phyloP scores from a whole-genome alignment of 2,329 filamentous ascomycete species.

The Emericellopsis cladophorae region DNA sequence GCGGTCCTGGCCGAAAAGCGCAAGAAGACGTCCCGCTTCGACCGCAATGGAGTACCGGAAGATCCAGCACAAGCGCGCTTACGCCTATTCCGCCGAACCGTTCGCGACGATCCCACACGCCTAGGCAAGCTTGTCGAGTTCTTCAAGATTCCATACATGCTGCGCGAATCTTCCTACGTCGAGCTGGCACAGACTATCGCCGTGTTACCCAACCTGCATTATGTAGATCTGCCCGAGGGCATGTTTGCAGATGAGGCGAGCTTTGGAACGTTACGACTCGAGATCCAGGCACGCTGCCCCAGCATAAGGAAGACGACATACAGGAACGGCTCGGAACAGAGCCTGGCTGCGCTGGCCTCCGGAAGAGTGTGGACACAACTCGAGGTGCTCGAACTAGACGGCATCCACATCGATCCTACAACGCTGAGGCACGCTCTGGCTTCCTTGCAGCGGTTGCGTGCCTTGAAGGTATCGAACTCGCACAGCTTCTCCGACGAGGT shows the following conservation, averaged over 20 bases:
- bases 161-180: conserved; percentile 72
- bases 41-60: conserved; percentile 67
- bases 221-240: conserved; percentile 82
- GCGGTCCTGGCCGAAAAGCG: conserved; percentile 67
- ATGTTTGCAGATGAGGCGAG: conserved; percentile 70
- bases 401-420: conserved; percentile 56
- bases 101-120: conserved; percentile 60
- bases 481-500: conserved; percentile 63
- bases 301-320: conserved; percentile 87
- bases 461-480: conserved; percentile 62
- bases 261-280: conserved; percentile 65
- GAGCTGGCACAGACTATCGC: conserved; percentile 79
- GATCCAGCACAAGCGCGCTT: conserved; percentile 69
- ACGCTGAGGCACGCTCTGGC: conserved; percentile 60
- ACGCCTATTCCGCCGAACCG: conserved; percentile 65
- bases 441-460: conserved; percentile 52
- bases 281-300: conserved; percentile 72
- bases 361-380: conserved; percentile 56
- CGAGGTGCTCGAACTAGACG: conserved; percentile 59
- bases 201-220: conserved; percentile 72
- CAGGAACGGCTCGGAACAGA: conserved; percentile 62
- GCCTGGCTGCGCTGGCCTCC: conserved; percentile 56
- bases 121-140: conserved; percentile 62
- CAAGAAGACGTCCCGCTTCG: conserved; percentile 59
- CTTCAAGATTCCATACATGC: conserved; percentile 90